These are phyloP conservation scores for Cyberlindnera euphorbiiphila DNA, from an alignment of 805 yeast species.

Conservation along the genomic window DNA sequence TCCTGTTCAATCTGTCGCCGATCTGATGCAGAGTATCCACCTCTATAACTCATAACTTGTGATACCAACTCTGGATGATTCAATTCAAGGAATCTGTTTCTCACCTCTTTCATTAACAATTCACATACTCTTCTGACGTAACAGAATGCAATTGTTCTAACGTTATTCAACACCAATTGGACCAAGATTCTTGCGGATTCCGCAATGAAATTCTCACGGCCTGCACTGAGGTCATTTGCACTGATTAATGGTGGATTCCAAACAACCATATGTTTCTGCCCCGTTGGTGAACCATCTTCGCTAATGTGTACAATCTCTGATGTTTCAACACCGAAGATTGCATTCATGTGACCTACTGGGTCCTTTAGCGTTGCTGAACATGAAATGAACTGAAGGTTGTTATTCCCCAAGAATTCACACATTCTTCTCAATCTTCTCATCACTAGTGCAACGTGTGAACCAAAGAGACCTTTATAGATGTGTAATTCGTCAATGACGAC, in stretches of 20 bases:
- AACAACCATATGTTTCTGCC: constrained; percentile 66
- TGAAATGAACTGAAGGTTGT: constrained; percentile 63
- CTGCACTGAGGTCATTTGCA: constrained; percentile 50
- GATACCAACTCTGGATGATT: constrained; percentile 43
- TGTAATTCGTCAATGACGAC: constrained; percentile 87
- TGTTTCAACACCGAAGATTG: constrained; percentile 64
- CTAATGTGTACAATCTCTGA: constrained; percentile 52
- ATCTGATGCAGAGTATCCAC: constrained; percentile 87
- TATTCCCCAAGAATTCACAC: constrained; percentile 49
- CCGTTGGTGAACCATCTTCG: constrained; percentile 87
- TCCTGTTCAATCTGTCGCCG: constrained; percentile 83
- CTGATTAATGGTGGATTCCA: constrained; percentile 83
- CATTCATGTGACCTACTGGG: constrained; percentile 69
- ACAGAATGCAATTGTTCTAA: constrained; percentile 87
- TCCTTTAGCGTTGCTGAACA: constrained; percentile 90
- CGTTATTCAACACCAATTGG: constrained; percentile 55
- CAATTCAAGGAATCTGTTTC: constrained; percentile 45
- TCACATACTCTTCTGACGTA: constrained; percentile 85
- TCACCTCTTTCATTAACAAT: constrained; percentile 75
- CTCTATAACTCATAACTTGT: constrained; percentile 90
- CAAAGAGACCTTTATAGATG: constrained; percentile 85
- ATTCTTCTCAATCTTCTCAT: constrained; percentile 76
- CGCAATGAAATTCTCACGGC: constrained; percentile 64
- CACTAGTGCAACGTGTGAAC: constrained; percentile 84
- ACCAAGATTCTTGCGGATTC: constrained; percentile 77